Base-by-base conservation (phyloP, 306 rosid genomes). In the Vachellia pachyceras region DNA sequence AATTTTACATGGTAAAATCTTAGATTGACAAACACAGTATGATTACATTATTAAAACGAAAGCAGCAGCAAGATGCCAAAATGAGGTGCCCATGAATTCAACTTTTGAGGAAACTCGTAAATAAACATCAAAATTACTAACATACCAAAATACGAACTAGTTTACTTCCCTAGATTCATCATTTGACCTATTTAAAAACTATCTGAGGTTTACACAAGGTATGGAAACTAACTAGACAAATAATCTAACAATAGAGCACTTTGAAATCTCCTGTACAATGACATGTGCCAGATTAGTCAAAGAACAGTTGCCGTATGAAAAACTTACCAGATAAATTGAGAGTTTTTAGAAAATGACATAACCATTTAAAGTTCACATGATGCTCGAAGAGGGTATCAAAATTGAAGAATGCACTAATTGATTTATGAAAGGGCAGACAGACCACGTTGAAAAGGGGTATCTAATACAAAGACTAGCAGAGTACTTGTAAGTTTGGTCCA, bases 401-500 rank as follows among this genome's bases (percentile, higher is more conserved):
- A 69, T 33, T 13, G 63, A 72, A 23, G 46, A 65, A 71, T 12
- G 39, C 49, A 57, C 64, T 4, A 60, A 49, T 8, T 42, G 66
- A 37, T 86, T 44, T 79, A 70, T 39, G 55, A 14, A 74, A 46
- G 6, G n/a, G n/a, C n/a, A 39, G 67, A 72, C 41, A 40, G 25
- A 66, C 40, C 69, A 76, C 18, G 14, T 3, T 80, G 61, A 29
- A 36, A 57, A 68, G 20, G 33, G 33, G 50, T 35, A 14, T 60
- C 46, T 23, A 17, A 69, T 25, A 36, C 3, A 84, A 45, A 72
- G 11, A 52, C 11, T 60, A 60, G n/a, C 41, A 40, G 20, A 57
- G 14, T 40, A 47, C 33, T 40, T 60, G 52, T 15, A 40, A 47
- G 55, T 50, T 37, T 4, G 17, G 42, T 72, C 20, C 23, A 8